Evolutionary conservation across 352 stramenopile species (phyloP), one percentile per base, ranked within the genome.

Genomic region (Pythium aquatile): DNA sequence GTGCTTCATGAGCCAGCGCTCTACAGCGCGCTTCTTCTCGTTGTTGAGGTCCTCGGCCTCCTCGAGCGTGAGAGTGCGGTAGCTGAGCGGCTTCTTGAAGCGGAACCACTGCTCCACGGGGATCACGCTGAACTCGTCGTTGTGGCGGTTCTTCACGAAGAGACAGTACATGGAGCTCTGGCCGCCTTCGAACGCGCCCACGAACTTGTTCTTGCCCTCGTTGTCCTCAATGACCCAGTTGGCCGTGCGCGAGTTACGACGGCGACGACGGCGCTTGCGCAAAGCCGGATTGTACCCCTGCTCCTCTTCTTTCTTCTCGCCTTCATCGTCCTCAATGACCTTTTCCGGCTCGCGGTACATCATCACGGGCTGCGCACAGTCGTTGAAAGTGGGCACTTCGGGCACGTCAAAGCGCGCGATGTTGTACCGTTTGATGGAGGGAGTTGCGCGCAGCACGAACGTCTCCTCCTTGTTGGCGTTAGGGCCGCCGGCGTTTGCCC

Each of bases 1-100:
- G 75, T 94, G 85, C 72, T 91, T 91, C 85, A 93, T 95, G 55
- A 95, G 79, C 84, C 86, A 93, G 62, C 85, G 84, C 69, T 95
- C 86, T 20, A 93, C 86, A 0, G 86, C 86, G 55, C 85, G 86
- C 66, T 95, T 93, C 78, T 95, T 95, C 73, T 95, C 84, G 47
- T 93, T 93, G 74, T 93, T 93, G 59, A 95, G 77, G 37, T 93
- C 83, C 61, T 93, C 84, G 17, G 86, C 86, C 73, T 95, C 86
- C 39, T 93, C 84, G 7, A 93, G 79, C 66, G 84, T 93, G 13
- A 95, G 72, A 58, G 86, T 93, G 56, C 83, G 84, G 75, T 93
- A 95, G 69, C 72, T 87, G 0, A 95, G 68, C 28, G 86, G 86
- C 72, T 95, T 95, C 74, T 95, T 95, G 71, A 95, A 95, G 48